Base-by-base conservation (phyloP, 2,329 filamentous ascomycete species). In the Achaetomium macrosporum region DNA sequence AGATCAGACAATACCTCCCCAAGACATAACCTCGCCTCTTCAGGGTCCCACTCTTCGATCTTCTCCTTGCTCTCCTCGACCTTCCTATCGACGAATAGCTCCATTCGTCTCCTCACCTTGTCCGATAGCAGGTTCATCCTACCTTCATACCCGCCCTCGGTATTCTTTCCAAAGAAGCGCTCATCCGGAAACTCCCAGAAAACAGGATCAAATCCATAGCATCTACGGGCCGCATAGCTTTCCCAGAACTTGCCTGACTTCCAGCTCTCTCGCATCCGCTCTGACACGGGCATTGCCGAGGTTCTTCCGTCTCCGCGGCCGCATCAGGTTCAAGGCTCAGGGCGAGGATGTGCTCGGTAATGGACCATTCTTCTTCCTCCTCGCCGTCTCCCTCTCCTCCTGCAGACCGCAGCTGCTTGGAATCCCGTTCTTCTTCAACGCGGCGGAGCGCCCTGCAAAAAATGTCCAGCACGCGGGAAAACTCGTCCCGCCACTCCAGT, bases 391-490 rank as follows among this genome's bases (percentile, higher is more conserved):
- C 33, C 19, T 29, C 13, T 25, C 30, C 19, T 15, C 12, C 12
- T 15, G 12, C 33, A 4, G 5, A 4, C 33, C n/a, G n/a, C n/a
- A 13, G 6, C 12, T 16, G 12, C 35, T n/a, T 25, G 13, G 19
- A 16, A 13, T 36, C 39, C 15, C 37, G 29, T 33, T 44, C 31
- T 19, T 42, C 19, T 33, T 42, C 16, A 5, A 2, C 57, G 9
- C 30, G 16, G 16, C 42, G 39, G 46, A 74, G 54, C 0, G 60
- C 66, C 1, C 42, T 31, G 0, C 74, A 56, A 47, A 68, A 74
- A 2, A 61, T 69, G 15, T 64, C 17, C 0, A 73, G 57, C 0
- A 64, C 67, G 1, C 19, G 33, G 31, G 66, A 66, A 50, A 71
- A 74, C 1, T 48, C 50, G 3, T 60, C 45, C 9, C 52, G 59